Conservation (phyloP, 176 grass and related monocot genomes). For the Musa itinerans region DNA sequence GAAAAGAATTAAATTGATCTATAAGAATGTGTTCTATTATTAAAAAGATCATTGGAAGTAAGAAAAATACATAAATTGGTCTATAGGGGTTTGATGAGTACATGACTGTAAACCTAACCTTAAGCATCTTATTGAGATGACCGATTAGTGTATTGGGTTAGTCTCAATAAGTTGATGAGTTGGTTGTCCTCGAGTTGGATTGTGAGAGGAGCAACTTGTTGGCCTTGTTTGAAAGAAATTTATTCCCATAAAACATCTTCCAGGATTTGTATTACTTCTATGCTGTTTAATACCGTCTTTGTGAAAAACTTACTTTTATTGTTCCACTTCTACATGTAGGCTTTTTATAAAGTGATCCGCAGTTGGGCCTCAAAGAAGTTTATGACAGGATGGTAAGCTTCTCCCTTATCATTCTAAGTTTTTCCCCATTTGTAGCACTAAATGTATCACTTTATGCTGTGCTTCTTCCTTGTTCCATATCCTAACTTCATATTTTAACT, state of each 20-base stretch:
- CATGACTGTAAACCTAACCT: too few species aligned
- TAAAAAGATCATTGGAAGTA: too few species aligned
- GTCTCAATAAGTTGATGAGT: too few species aligned
- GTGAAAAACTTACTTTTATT: neutral
- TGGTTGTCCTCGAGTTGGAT: too few species aligned
- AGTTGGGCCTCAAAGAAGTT: conserved; percentile 32
- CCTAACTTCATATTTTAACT: neutral
- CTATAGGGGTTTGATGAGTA: too few species aligned
- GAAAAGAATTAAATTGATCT: too few species aligned
- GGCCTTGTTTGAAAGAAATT: too few species aligned
- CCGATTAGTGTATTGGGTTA: too few species aligned
- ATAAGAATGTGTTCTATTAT: too few species aligned
- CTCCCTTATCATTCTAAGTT: neutral
- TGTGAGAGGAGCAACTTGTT: too few species aligned
- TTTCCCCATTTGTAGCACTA: neutral
- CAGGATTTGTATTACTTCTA: neutral
- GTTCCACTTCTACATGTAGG: conserved; percentile 7
- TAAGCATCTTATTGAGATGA: too few species aligned
- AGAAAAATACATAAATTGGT: too few species aligned
- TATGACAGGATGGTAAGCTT: conserved; percentile 26
- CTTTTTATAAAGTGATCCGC: conserved; percentile 21
- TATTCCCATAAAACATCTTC: neutral
- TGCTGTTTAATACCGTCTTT: neutral
- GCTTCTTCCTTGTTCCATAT: neutral
- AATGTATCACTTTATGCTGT: neutral